Base-by-base conservation (phyloP, 768 basidiomycete species). In the Guyanaporus albipodus region DNA sequence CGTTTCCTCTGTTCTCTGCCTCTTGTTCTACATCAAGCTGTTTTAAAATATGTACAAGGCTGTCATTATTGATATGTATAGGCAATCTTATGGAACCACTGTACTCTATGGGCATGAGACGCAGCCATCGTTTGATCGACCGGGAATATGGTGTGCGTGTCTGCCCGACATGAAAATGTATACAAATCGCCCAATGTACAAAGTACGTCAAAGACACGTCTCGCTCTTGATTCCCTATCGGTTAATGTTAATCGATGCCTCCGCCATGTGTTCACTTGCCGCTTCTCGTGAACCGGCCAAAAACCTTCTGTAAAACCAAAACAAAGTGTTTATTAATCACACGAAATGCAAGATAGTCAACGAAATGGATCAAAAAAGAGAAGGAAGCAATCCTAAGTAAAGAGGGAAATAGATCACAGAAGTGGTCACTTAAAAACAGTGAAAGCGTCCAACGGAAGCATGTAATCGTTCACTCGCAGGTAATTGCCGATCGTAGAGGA, bases 51-150 rank as follows among this genome's bases (percentile, higher is more conserved):
- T n/a, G 26, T n/a, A 9, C 39, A 45, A n/a, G n/a, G n/a, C 34
- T 26, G 37, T 54, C 38, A 51, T 62, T 61, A 58, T 65, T 45
- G 40, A 49, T 65, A 63, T 55, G 38, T 63, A 65, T 57, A 19
- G 2, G 18, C 31, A 51, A 50, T 46, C 6, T 6, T 23, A 56
- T 56, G 47, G 43, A 56, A 8, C 28, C n/a, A 35, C 24, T 43
- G 47, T 59, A 46, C 23, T 34, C 22, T 38, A 14, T 23, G n/a
- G n/a, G n/a, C n/a, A n/a, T n/a, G n/a, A n/a, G n/a, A 29, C 4
- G 14, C 14, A 9, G 1, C 28, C 28, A 12, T 10, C 6, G 27
- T 28, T 11, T 28, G 27, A 28, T 12, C 27, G 10, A 17, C n/a
- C 31, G 7, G 7, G 3, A 7, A 31, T 11, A 31, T 31, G 14